Conservation (phyloP, 768 basidiomycete species). For the Pleurotus tuoliensis region DNA sequence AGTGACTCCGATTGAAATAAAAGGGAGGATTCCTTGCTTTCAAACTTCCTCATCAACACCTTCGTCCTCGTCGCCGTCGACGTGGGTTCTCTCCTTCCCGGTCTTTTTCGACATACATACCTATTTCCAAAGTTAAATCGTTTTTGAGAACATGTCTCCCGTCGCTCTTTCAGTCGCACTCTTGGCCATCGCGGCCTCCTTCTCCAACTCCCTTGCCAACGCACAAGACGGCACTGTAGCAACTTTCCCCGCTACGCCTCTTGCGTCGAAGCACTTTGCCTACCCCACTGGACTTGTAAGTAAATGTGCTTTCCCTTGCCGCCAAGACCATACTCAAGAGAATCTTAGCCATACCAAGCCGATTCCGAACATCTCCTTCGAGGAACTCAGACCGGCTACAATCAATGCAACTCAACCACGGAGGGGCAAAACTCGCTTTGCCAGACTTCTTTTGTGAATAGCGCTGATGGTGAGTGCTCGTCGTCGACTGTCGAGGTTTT, state of each 20-base stretch:
- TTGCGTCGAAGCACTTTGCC: slow-evolving; percentile 40
- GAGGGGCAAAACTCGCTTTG: slow-evolving; percentile 50
- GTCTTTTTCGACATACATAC: neutral
- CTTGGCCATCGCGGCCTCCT: slow-evolving; percentile 25
- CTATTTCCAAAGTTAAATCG: neutral
- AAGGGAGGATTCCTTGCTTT: neutral
- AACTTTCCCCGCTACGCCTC: slow-evolving; percentile 41
- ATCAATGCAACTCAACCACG: slow-evolving; percentile 56
- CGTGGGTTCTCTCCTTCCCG: neutral
- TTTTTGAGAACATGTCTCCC: slow-evolving; percentile 34
- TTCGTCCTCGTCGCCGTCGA: neutral
- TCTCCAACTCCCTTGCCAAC: slow-evolving; percentile 21
- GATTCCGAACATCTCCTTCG: slow-evolving; percentile 39
- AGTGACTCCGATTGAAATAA: neutral
- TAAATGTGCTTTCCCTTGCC: neutral
- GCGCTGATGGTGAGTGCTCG: slow-evolving; percentile 41
- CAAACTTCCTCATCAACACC: neutral
- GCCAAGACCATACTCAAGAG: neutral
- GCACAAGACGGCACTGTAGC: slow-evolving; percentile 22
- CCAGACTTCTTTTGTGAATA: slow-evolving; percentile 52
- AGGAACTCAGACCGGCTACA: slow-evolving; percentile 58
- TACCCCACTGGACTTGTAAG: slow-evolving; percentile 43
- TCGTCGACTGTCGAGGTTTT: neutral
- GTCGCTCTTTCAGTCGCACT: slow-evolving; percentile 37
- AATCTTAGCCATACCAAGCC: slow-evolving; percentile 47